A percentile compares a stretch with the other conserved stretches of the same genome.
phyloP scores from a whole-genome alignment of 2,329 filamentous ascomycete genomes.

The Cladophialophora carrionii region DNA sequence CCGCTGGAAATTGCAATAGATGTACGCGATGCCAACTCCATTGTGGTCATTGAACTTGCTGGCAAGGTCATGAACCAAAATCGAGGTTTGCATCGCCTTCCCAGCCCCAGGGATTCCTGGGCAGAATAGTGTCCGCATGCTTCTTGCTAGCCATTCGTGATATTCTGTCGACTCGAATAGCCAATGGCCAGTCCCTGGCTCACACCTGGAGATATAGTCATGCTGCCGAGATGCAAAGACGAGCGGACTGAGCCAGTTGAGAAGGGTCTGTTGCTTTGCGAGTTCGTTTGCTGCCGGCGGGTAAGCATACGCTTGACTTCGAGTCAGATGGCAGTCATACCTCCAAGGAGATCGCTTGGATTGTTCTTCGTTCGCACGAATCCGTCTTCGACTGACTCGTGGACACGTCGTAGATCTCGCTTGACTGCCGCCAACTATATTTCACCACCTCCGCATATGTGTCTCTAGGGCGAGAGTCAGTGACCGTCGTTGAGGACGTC shows the following conservation, averaged over 20 bases:
- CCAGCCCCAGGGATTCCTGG: slow-evolving; percentile 55
- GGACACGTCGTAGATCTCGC: not conserved
- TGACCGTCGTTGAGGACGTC: not conserved
- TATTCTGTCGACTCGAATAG: slow-evolving; percentile 48
- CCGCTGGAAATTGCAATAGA: slow-evolving; percentile 54
- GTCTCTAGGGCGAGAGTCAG: not conserved
- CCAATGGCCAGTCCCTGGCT: slow-evolving; percentile 51
- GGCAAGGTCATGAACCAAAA: slow-evolving; percentile 50
- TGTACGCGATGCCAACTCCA: slow-evolving; percentile 48
- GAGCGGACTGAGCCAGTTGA: slow-evolving; percentile 11
- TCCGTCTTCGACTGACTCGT: not conserved
- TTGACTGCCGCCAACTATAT: not conserved
- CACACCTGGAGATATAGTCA: slow-evolving; percentile 44
- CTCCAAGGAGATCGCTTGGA: not conserved
- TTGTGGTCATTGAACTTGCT: slow-evolving; percentile 32
- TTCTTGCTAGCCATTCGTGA: slow-evolving; percentile 40
- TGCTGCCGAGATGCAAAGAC: slow-evolving; percentile 46
- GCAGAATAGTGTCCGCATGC: slow-evolving; percentile 49
- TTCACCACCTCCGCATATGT: not conserved
- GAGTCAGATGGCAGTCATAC: not conserved
- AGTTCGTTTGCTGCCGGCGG: not conserved
- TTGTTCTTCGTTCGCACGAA: not conserved
- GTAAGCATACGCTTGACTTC: not conserved
- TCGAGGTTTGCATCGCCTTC: slow-evolving; percentile 54
- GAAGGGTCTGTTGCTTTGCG: not conserved